Base-by-base conservation (phyloP, 1,139 yeast species). In the Hansenula sp. region DNA sequence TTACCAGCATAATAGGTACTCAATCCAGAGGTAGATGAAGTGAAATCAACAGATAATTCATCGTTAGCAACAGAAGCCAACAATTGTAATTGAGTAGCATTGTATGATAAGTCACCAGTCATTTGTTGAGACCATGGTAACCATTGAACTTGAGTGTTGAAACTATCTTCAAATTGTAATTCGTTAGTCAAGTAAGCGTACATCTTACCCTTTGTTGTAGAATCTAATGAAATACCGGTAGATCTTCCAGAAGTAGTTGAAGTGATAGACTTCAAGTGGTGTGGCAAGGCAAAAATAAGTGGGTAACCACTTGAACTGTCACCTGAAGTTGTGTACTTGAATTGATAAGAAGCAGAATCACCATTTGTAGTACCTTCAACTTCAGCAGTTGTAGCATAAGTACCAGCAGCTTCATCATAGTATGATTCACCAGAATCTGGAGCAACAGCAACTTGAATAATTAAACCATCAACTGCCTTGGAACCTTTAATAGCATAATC, bases 181-280 rank as follows among this genome's bases (percentile, higher is more conserved):
- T 58, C 56, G 45, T 68, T 69, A 21, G 88, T 68, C 41, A 79
- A 60, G 55, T 68, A 79, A 4, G 76, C 94, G 22, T 69, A 65
- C 82, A 84, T 78, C 13, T 54, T 53, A 37, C 95, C 95, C 65
- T 82, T 83, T 39, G 84, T 75, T 22, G 82, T 70, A 0, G 89
- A 79, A 27, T 69, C 66, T 34, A 80, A 60, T 16, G 64, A 56
- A 36, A 80, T 66, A 22, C 75, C 76, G 20, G 87, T 77, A 29
- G 66, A 59, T 3, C 64, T 53, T 3, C 57, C 48, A 6, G 62
- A 40, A 41, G 71, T 66, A 3, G 59, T 56, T 2, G 64, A 43
- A 24, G 69, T 57, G 46, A 84, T 65, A 1, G 85, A 71, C 28
- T 64, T 66, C 37, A 77, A 68, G 45, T 82, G 94, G 60, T 86